Base-by-base conservation (phyloP, 2,329 filamentous ascomycete genomes). In the Botryotinia convoluta region DNA sequence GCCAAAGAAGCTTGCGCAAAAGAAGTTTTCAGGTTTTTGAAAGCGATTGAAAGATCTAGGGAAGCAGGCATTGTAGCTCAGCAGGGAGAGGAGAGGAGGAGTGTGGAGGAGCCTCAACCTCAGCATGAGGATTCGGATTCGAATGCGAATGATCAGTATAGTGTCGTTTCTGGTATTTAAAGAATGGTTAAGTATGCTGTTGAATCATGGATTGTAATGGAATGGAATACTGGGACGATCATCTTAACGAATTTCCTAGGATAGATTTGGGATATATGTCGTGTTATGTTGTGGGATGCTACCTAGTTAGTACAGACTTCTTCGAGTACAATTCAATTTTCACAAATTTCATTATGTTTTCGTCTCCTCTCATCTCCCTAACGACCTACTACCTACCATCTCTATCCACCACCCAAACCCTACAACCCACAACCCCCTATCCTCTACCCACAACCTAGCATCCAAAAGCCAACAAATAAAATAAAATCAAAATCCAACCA, bases 1-100 rank as follows among this genome's bases (percentile, higher is more conserved):
- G 85, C 85, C 0, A 86, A 84, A 78, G 84, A 87, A 73, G 82
- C 83, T 74, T 84, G 85, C 78, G 85, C 85, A n/a, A 78, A 81
- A 73, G 72, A 79, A 48, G 82, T 85, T 16, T 72, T 84, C 44
- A 76, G 71, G 39, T 80, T 85, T 62, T 76, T 87, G 62, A 78
- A 80, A 69, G 79, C 78, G 26, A 80, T 86, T 51, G 78, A 81
- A 69, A 75, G 74, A 35, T 74, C 78, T 69, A 76, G 80, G 74
- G 54, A 72, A 75, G 35, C 35, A 48, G 26, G 73, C 69, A 42
- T 63, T 73, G 32, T 74, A 70, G 57, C 78, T 76, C 71, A 74
- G 54, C 45, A 63, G 69, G n/a, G n/a, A 35, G 42, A 70, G n/a
- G 12, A n/a, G 26, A 54, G 48, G 5, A 54, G 48, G 26, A 26